Evolutionary conservation across 805 yeast genomes (phyloP), one percentile per base, ranked within the genome.

Genomic region (Saccharomycopsis fermentans): DNA sequence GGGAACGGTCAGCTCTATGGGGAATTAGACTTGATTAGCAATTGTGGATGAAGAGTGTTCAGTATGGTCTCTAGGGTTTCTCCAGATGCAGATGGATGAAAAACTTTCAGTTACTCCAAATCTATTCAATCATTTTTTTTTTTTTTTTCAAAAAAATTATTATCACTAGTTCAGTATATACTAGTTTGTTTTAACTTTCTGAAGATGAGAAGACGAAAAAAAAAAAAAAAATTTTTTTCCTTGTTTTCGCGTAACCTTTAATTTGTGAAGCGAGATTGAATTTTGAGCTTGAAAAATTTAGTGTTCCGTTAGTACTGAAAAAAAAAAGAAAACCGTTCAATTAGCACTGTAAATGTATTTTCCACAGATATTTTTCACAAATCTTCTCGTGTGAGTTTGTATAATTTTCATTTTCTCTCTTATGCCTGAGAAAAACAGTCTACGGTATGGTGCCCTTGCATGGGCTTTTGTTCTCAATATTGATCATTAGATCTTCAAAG

Each of bases 121-220:
- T 43, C 50, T 43, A 43, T 43, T 43, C 50, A 43, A 21, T 43
- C 50, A n/a, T 16, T 19, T 6, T 40, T 17, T 32, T 32, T 32
- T 32, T 32, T 32, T 32, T 32, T 32, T 32, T 32, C 35, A 32
- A 32, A 32, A 32, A 32, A 32, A 32, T 6, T 32, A 32, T 3
- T 6, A 32, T 32, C 32, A 32, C 3, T 32, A 32, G 35, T 32
- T 32, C 12, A 21, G 12, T 21, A 24, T 21, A 12, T 43, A 16
- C 50, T 43, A 17, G 16, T 43, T 43, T 43, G 50, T 24, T 11
- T 43, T 2, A 21, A 43, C 26, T 43, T 9, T 21, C 24, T 12
- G n/a, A 43, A 43, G 50, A 43, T 43, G 50, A 43, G 50, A 43
- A 43, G 29, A 43, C 24, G 29, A 43, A 43, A 43, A 43, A 43